Evolutionary conservation across 345 rosid species (phyloP), one percentile per base, ranked within the genome.

Genomic region (Salix exigua): DNA sequence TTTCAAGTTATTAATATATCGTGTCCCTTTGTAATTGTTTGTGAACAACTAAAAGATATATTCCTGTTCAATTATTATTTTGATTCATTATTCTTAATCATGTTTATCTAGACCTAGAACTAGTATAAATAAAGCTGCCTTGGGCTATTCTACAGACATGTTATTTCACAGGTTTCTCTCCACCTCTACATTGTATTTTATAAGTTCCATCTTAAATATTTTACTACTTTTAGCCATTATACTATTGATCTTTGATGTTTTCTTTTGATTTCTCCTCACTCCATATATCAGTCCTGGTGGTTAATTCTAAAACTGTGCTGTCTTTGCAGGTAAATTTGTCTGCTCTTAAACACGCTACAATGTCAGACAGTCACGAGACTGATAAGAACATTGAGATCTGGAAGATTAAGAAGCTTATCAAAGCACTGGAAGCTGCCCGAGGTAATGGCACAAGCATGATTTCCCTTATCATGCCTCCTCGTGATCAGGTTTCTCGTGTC

Each of bases 401-500:
- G 97, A 94, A 94, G 81, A 92, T 94, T 46, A 94, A 94, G 82
- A 94, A 92, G 77, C 86, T 94, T 37, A 94, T 94, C 81, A 94
- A 92, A 82, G 97, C 93, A 8, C 81, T 91, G 64, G 98, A 94
- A 76, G 86, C 97, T 38, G 98, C 98, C 1, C 87, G 98, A 82
- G 98, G 97, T 58, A 92, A 94, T 74, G 97, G 98, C 13, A 92
- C 96, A 40, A 94, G 97, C 87, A 92, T 94, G 98, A 92, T 94
- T 83, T 94, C 98, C 67, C 96, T 94, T 66, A 94, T 94, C 4
- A 92, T 94, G 96, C 98, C 97, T 69, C 98, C 98, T 38, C 93
- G 97, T 63, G 96, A 94, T 89, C 98, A 92, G 77, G 86, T 94
- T 18, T 88, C 96, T 70, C 88, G 97, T 71, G 98, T 94, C 77